Conservation (phyloP, 805 yeast genomes). For the Isabelozyma gotoi region DNA sequence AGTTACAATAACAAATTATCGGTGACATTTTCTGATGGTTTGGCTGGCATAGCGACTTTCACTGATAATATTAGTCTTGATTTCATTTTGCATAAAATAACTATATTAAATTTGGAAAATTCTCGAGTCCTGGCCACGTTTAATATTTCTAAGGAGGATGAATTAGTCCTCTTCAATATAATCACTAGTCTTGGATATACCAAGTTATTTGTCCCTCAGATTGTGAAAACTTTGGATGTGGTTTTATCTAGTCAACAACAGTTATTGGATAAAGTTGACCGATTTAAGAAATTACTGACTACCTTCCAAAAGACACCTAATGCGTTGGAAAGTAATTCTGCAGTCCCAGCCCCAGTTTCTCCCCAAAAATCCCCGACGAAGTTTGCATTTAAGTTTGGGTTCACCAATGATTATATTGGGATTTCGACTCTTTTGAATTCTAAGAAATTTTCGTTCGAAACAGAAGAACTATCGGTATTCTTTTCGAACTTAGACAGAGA, state of each 20-base stretch:
- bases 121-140: constrained; percentile 21
- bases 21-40: constrained; percentile 9
- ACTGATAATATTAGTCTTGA: constrained; percentile 20
- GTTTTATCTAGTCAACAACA: constrained; percentile 4
- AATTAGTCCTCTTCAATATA: constrained; percentile 11
- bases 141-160: constrained; percentile 8
- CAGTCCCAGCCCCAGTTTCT: background rate
- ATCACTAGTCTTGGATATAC: constrained; percentile 27
- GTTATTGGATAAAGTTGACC: constrained; percentile 7
- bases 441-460: constrained; percentile 33
- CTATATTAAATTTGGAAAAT: constrained; percentile 23
- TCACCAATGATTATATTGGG: constrained; percentile 35
- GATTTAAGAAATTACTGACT: constrained; percentile 5
- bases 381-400: constrained; percentile 19
- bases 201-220: constrained; percentile 25
- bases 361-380: background rate
- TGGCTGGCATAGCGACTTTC: constrained; percentile 11
- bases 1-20: constrained; percentile 16
- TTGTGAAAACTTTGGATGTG: constrained; percentile 16
- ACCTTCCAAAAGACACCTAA: background rate
- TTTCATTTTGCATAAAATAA: constrained; percentile 9
- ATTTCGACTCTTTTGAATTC: constrained; percentile 30
- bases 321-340: background rate
- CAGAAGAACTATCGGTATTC: constrained; percentile 27
- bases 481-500: constrained; percentile 20